Evolutionary conservation across 2,329 filamentous ascomycete genomes (phyloP).

Genomic region (Fusarium sp.): DNA sequence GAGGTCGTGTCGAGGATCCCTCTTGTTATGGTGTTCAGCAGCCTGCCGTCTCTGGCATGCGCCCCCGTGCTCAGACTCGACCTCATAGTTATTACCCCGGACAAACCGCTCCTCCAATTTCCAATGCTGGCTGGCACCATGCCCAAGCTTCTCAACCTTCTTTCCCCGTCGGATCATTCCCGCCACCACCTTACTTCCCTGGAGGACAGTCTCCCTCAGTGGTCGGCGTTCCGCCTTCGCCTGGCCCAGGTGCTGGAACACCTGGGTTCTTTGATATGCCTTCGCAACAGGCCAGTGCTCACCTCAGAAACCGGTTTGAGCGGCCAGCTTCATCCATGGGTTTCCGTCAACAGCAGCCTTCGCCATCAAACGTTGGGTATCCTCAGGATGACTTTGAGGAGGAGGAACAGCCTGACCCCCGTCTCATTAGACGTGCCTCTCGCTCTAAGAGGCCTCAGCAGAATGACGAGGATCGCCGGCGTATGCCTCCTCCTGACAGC

Average conservation of each 20-base stretch:
- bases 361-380: conserved; percentile 45
- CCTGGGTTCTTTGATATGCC: conserved; percentile 47
- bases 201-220: conserved; percentile 40
- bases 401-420: conserved; percentile 50
- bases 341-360: conserved; percentile 44
- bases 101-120: conserved; percentile 41
- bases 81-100: conserved; percentile 51
- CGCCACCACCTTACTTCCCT: conserved; percentile 44
- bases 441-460: conserved; percentile 48
- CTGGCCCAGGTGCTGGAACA: conserved; percentile 42
- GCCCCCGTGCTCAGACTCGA: conserved; percentile 48
- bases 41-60: conserved; percentile 44
- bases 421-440: conserved; percentile 54
- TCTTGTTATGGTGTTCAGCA: conserved; percentile 50
- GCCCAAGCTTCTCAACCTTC: conserved; percentile 37
- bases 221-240: conserved; percentile 41
- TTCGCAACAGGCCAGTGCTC: conserved; percentile 41
- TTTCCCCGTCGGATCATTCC: conserved; percentile 44
- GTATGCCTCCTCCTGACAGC: conserved; percentile 59
- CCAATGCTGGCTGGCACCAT: conserved; percentile 43
- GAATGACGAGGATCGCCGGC: conserved; percentile 54
- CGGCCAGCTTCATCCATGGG: conserved; percentile 54
- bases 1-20: conserved; percentile 48
- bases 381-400: conserved; percentile 54
- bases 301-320: conserved; percentile 49